A percentile compares a stretch with the other conserved stretches of the same genome.
Evolutionary conservation across 768 basidiomycete species (phyloP).

Genomic region (Amanita muscaria): DNA sequence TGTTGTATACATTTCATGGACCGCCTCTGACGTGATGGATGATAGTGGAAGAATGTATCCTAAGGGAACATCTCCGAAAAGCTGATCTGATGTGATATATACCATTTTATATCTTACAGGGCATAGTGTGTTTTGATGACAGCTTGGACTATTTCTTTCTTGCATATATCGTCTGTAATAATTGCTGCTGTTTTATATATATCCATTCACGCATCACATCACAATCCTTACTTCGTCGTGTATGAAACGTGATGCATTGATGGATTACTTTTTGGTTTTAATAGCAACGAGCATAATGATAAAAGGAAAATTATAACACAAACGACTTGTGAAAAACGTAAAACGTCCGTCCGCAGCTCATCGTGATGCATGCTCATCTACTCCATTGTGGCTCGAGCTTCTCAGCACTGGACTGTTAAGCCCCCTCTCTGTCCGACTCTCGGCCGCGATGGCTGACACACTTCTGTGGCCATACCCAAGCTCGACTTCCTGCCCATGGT

Average conservation of each 20-base stretch:
- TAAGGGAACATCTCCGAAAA: conserved; percentile 59
- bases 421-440: conserved; percentile 54
- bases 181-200: too few relatives aligned
- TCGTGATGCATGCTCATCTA: conserved; percentile 13
- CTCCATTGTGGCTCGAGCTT: conserved; percentile 15
- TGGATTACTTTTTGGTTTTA: too few relatives aligned
- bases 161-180: too few relatives aligned
- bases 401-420: conserved; percentile 56
- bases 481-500: conserved; percentile 34
- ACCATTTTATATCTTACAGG: not conserved
- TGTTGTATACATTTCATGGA: conserved; percentile 6
- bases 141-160: too few relatives aligned
- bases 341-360: not conserved
- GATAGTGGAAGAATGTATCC: conserved; percentile 63
- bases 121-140: too few relatives aligned
- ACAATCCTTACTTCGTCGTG: too few relatives aligned
- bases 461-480: conserved; percentile 20
- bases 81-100: conserved; percentile 55
- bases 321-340: not conserved
- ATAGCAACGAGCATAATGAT: too few relatives aligned
- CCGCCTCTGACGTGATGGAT: not conserved
- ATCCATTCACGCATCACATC: too few relatives aligned
- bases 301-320: not conserved
- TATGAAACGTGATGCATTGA: too few relatives aligned
- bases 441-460: conserved; percentile 3